Conservation (phyloP, 495 filamentous ascomycete species). For the Tirmania nivea region DNA sequence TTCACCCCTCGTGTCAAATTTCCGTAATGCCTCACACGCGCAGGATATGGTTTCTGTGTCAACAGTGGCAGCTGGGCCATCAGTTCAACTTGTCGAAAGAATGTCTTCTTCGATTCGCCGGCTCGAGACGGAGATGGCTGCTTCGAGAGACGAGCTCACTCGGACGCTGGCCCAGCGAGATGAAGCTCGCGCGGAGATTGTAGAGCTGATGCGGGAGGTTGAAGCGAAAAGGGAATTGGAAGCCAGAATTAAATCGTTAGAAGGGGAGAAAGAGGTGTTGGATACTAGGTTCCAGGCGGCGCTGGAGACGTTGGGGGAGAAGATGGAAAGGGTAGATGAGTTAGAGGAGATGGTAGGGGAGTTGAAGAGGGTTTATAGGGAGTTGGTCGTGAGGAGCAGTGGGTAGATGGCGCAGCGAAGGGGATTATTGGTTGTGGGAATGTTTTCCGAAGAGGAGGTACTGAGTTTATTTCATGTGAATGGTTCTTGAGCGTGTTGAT, state of each 20-base stretch:
- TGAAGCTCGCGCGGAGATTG: constrained; percentile 74
- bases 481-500: too few species aligned
- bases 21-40: constrained; percentile 26
- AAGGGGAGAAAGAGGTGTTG: constrained; percentile 31
- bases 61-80: constrained; percentile 72
- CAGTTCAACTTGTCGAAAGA: constrained; percentile 85
- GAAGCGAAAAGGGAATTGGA: constrained; percentile 52
- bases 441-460: too few species aligned
- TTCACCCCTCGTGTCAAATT: constrained; percentile 12
- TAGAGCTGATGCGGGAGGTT: constrained; percentile 63
- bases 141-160: constrained; percentile 60
- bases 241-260: constrained; percentile 75
- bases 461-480: too few species aligned
- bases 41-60: constrained; percentile 80
- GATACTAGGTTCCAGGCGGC: not conserved
- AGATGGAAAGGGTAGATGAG: not conserved
- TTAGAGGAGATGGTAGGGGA: not conserved
- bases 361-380: not conserved
- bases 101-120: constrained; percentile 86
- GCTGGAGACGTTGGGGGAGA: not conserved
- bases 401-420: not conserved
- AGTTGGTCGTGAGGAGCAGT: not conserved
- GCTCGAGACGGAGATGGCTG: constrained; percentile 75
- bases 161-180: constrained; percentile 66
- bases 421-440: too few species aligned